phyloP scores from a whole-genome alignment of 345 rosid species.

The Limnanthes douglasii region DNA sequence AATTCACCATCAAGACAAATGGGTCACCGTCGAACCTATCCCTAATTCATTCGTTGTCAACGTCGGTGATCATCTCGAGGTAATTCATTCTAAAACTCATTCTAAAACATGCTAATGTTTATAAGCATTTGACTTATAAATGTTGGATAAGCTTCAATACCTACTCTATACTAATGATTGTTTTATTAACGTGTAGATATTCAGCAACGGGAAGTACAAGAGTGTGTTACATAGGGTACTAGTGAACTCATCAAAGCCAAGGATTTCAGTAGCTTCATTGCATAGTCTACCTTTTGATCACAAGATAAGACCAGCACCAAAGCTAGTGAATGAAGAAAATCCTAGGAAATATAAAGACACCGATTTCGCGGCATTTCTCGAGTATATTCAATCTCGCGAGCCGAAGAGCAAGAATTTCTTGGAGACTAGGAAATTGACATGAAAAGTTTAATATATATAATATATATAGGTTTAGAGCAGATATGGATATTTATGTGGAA shows the following conservation, averaged over 20 bases:
- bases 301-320: conserved; percentile 28
- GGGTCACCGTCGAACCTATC: conserved; percentile 71
- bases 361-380: conserved; percentile 57
- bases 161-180: too few species aligned
- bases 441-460: too few species aligned
- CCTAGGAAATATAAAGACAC: conserved; percentile 49
- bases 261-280: conserved; percentile 70
- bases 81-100: too few species aligned
- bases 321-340: conserved; percentile 28
- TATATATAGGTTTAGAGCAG: too few species aligned
- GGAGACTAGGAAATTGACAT: conserved; percentile 70
- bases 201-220: conserved; percentile 82
- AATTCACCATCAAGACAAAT: conserved; percentile 30
- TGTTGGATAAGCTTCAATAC: too few species aligned
- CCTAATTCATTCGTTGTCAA: conserved; percentile 60
- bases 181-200: conserved; percentile 35
- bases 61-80: conserved; percentile 96
- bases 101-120: too few species aligned
- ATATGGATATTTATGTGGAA: too few species aligned
- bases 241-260: conserved; percentile 34
- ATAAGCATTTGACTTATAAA: too few species aligned
- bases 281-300: conserved; percentile 39
- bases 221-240: conserved; percentile 74
- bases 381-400: conserved; percentile 43
- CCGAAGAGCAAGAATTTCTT: conserved; percentile 66